These are phyloP conservation scores for Suillus tomentosus DNA, from an alignment of 768 basidiomycete genomes.

Conservation along the genomic window DNA sequence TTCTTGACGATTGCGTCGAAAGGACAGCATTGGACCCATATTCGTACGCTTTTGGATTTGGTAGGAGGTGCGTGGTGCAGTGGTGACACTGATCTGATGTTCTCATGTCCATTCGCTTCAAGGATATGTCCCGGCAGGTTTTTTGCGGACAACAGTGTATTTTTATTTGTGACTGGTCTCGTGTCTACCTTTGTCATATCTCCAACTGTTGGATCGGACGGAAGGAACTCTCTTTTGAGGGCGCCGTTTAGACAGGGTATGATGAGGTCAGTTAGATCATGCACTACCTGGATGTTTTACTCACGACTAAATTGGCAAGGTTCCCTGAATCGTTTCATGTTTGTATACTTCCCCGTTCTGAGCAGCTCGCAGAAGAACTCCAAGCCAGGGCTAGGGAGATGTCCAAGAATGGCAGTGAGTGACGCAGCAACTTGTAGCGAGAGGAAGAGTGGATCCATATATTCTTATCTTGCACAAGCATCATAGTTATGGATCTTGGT, in stretches of 20 bases:
- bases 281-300: neutral
- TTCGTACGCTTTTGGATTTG: conserved; percentile 9
- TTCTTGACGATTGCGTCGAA: neutral
- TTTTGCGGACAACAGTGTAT: conserved; percentile 6
- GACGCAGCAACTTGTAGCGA: neutral
- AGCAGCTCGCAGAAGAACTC: conserved; percentile 2
- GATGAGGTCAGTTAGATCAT: neutral
- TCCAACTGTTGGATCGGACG: neutral
- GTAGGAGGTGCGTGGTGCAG: neutral
- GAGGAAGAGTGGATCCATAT: neutral
- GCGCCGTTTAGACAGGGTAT: conserved; percentile 4
- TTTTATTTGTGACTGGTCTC: conserved; percentile 7
- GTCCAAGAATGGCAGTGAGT: neutral
- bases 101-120: neutral
- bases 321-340: conserved; percentile 7
- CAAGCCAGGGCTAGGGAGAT: neutral
- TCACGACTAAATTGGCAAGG: neutral
- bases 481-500: neutral
- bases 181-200: conserved; percentile 9
- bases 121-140: conserved; percentile 9
- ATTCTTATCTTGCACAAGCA: neutral
- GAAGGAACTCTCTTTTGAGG: conserved; percentile 2
- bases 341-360: conserved; percentile 7
- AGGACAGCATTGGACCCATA: conserved; percentile 11
- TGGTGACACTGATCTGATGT: neutral